Conservation (phyloP, 768 basidiomycete species). For the Agaricus bisporus region DNA sequence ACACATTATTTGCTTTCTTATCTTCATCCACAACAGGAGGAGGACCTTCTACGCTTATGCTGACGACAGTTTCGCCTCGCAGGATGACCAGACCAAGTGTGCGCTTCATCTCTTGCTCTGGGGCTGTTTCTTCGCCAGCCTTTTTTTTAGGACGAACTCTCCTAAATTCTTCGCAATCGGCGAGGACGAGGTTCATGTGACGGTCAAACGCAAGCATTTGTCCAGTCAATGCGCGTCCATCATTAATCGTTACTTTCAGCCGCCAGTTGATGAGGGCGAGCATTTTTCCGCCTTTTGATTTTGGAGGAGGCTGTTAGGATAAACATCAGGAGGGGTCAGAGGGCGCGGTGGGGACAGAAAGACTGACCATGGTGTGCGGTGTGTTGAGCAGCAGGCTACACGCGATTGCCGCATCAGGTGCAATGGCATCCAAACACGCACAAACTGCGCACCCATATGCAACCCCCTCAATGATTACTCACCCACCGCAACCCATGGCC, state of each 20-base stretch:
- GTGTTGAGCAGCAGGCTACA: conserved; percentile 12
- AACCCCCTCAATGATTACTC: background rate
- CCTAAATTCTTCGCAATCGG: conserved; percentile 97
- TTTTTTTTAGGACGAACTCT: conserved; percentile 91
- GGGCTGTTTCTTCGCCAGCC: conserved; percentile 68
- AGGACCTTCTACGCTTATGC: conserved; percentile 90
- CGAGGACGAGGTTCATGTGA: conserved; percentile 98
- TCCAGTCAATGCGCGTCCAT: conserved; percentile 90
- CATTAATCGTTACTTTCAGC: conserved; percentile 94
- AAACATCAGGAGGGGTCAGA: conserved; percentile 14
- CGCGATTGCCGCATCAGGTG: conserved; percentile 12
- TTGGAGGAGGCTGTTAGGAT: conserved; percentile 74
- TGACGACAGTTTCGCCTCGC: conserved; percentile 94
- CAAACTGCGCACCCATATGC: conserved; percentile 14
- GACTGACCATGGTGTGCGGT: conserved; percentile 52
- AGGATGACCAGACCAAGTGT: conserved; percentile 95
- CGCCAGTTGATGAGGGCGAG: conserved; percentile 96
- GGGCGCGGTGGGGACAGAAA: background rate
- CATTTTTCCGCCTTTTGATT: conserved; percentile 99
- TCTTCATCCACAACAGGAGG: conserved; percentile 89
- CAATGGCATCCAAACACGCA: conserved; percentile 18
- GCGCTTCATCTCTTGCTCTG: conserved; percentile 92
- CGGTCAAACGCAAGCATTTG: conserved; percentile 99
- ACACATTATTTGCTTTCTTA: conserved; percentile 65
- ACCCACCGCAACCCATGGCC: background rate